These are phyloP conservation scores for Hyphopichia burtonii DNA, from an alignment of 1,139 yeast genomes.

Conservation along the genomic window DNA sequence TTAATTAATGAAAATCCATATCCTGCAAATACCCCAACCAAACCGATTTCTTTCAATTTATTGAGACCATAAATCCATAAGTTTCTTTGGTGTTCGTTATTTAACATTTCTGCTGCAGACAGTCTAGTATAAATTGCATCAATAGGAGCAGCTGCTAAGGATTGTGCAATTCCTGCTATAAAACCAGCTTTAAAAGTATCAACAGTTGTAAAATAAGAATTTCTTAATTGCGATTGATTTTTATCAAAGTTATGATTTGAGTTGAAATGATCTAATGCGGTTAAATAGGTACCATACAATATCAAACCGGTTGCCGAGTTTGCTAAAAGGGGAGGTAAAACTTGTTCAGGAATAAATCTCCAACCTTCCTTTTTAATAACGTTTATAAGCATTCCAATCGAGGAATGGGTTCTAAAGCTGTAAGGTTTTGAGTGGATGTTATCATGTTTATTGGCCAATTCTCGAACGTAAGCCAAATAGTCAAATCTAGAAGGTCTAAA, in stretches of 20 bases:
- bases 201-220: constrained; percentile 25
- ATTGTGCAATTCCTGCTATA: constrained; percentile 81
- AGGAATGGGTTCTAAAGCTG: constrained; percentile 70
- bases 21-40: constrained; percentile 88
- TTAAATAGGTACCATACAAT: constrained; percentile 76
- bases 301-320: constrained; percentile 87
- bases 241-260: constrained; percentile 7
- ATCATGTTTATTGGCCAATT: constrained; percentile 47
- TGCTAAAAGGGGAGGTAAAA: constrained; percentile 83
- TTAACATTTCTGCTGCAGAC: constrained; percentile 67
- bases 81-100: constrained; percentile 60
- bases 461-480: constrained; percentile 66
- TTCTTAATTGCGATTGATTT: constrained; percentile 4
- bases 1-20: constrained; percentile 72
- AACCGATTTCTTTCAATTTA: constrained; percentile 72
- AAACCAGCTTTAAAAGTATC: constrained; percentile 82
- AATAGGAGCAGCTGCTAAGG: constrained; percentile 90
- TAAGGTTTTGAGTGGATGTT: constrained; percentile 58
- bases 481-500: constrained; percentile 91
- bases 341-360: constrained; percentile 80
- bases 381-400: constrained; percentile 66
- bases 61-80: constrained; percentile 74
- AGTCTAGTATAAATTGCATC: constrained; percentile 89
- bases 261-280: constrained; percentile 39
- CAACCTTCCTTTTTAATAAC: constrained; percentile 82